Percentiles rank a stretch among this genome's conserved stretches.
These are phyloP conservation scores for Hirsutella thompsonii DNA, from an alignment of 2,329 filamentous ascomycete species.

Conservation along the genomic window DNA sequence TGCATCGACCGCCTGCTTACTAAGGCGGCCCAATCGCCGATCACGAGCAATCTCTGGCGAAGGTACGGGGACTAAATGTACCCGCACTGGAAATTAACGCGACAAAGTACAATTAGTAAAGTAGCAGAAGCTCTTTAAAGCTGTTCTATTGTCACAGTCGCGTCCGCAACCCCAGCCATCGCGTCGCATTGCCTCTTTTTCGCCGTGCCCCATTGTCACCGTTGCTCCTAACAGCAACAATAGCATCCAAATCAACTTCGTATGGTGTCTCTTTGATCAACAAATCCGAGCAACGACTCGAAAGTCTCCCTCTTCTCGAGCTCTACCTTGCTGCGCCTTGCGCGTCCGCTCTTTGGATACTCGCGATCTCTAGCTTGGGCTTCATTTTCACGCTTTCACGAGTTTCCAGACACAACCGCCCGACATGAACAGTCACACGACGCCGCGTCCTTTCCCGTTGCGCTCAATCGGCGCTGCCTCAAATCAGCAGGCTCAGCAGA, in stretches of 20 bases:
- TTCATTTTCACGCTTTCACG: neutral
- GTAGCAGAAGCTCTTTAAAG: neutral
- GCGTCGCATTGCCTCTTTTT: neutral
- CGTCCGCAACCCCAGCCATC: neutral
- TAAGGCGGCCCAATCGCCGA: slow-evolving; percentile 16
- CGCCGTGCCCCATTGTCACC: neutral
- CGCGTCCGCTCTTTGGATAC: neutral
- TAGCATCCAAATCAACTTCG: neutral
- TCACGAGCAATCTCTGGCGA: neutral
- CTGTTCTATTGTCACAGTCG: neutral
- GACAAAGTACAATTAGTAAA: neutral
- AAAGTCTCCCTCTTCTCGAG: neutral
- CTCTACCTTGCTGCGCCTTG: neutral
- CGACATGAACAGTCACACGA: slow-evolving; percentile 24
- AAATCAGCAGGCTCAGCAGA: slow-evolving; percentile 16
- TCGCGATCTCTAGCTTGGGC: neutral
- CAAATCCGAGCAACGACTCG: neutral
- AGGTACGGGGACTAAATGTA: neutral
- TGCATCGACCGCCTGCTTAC: slow-evolving; percentile 7
- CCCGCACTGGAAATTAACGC: no score
- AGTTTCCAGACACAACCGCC: neutral
- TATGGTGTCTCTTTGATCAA: neutral
- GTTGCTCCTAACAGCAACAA: neutral
- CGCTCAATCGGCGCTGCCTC: slow-evolving; percentile 20
- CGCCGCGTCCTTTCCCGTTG: slow-evolving; percentile 22